A percentile compares a stretch with the other conserved stretches of the same genome.
phyloP scores from a whole-genome alignment of 2,329 filamentous ascomycete species.

The Chaetothyriales sp. region DNA sequence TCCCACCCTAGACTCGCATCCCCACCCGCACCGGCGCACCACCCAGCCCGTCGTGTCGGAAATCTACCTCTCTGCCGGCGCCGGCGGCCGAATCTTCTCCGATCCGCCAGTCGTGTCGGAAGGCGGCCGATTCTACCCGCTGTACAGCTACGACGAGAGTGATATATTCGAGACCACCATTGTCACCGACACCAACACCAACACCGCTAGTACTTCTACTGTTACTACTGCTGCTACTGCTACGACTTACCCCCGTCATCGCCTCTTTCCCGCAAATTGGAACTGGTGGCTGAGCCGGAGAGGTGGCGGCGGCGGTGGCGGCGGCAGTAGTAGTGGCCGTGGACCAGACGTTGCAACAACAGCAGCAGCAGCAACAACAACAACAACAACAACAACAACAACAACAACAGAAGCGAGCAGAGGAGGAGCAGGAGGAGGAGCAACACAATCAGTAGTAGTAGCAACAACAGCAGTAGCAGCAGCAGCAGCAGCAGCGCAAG shows the following conservation, averaged over 20 bases:
- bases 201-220: too few relatives aligned
- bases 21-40: background rate
- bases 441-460: too few relatives aligned
- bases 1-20: background rate
- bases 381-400: too few relatives aligned
- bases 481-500: background rate
- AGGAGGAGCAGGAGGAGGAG: too few relatives aligned
- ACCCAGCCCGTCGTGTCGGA: conserved; percentile 15
- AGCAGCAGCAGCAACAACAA: background rate
- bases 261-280: background rate
- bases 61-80: conserved; percentile 13
- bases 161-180: conserved; percentile 9
- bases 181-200: background rate
- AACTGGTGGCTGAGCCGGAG: background rate
- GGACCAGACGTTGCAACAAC: background rate
- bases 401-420: too few relatives aligned
- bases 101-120: conserved; percentile 12
- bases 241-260: background rate
- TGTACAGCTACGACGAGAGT: conserved; percentile 14
- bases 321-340: background rate
- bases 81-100: conserved; percentile 10
- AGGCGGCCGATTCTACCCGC: conserved; percentile 10
- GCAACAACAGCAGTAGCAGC: background rate
- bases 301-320: too few relatives aligned
- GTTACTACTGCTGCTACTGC: too few relatives aligned